phyloP scores from a whole-genome alignment of 352 stramenopile species.

The Pythium dissimile region DNA sequence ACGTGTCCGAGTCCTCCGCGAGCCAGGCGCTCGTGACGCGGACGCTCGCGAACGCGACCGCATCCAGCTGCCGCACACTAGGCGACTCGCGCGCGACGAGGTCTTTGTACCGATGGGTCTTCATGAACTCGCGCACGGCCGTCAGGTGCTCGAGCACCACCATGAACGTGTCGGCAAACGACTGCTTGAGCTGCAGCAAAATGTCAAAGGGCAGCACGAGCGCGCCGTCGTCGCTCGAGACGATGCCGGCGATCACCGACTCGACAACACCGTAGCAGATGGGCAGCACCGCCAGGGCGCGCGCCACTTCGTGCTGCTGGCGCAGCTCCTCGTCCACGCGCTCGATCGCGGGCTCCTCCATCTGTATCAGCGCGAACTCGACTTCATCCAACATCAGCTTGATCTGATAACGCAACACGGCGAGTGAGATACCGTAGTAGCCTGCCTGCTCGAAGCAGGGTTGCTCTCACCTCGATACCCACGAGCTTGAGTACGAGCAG shows the following conservation, averaged over 20 bases:
- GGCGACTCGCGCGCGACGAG: constrained; percentile 32
- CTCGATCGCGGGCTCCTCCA: constrained; percentile 56
- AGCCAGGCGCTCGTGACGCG: constrained; percentile 79
- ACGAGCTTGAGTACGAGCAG: constrained; percentile 76
- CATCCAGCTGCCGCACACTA: constrained; percentile 55
- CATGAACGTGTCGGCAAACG: constrained; percentile 63
- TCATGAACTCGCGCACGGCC: constrained; percentile 60
- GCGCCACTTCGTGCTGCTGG: constrained; percentile 47
- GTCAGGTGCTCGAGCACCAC: constrained; percentile 74
- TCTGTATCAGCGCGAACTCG: constrained; percentile 60
- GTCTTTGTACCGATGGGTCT: constrained; percentile 62
- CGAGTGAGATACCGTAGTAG: too few species aligned
- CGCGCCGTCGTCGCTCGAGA: constrained; percentile 41
- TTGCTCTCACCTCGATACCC: constrained; percentile 66
- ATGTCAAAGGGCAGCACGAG: constrained; percentile 62
- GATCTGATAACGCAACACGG: too few species aligned
- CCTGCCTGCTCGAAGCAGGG: too few species aligned
- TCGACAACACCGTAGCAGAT: constrained; percentile 80
- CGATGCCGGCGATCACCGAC: constrained; percentile 59
- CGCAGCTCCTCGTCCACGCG: constrained; percentile 40
- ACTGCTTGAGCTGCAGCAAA: constrained; percentile 69
- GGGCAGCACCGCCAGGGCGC: constrained; percentile 55
- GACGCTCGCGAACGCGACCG: constrained; percentile 72
- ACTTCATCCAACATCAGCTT: constrained; percentile 87
- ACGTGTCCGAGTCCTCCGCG: constrained; percentile 77